These are phyloP conservation scores for Allodekkera sacchari DNA, from an alignment of 805 yeast species.

Conservation along the genomic window DNA sequence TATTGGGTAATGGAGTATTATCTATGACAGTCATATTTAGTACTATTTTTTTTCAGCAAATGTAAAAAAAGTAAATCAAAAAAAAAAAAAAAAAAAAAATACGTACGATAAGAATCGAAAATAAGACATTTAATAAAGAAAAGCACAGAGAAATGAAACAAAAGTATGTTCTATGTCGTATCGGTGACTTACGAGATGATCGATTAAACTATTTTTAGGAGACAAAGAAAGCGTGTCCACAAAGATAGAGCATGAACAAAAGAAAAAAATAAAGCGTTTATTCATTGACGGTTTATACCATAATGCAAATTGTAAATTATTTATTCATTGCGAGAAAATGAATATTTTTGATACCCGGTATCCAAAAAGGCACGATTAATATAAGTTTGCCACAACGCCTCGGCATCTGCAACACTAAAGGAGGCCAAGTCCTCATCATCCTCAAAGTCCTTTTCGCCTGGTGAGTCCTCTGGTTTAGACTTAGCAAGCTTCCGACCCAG, in stretches of 20 bases:
- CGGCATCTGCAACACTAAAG: slow-evolving; percentile 9
- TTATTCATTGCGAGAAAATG: slow-evolving; percentile 11
- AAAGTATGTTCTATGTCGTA: no score
- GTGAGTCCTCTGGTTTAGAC: slow-evolving; percentile 7
- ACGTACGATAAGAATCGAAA: no score
- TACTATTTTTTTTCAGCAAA: no score
- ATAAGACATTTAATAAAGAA: no score
- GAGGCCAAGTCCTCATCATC: slow-evolving; percentile 4
- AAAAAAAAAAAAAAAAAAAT: no score
- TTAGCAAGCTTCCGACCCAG: slow-evolving; percentile 46
- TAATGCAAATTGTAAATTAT: slow-evolving; percentile 1
- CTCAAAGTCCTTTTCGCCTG: slow-evolving; percentile 2
- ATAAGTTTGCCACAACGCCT: slow-evolving; percentile 49
- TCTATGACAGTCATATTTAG: no score
- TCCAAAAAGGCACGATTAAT: slow-evolving; percentile 54
- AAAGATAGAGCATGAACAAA: not conserved
- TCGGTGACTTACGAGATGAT: no score
- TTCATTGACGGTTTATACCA: not conserved
- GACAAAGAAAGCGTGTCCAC: not conserved
- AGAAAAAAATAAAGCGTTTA: not conserved
- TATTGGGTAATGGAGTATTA: no score
- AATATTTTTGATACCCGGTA: slow-evolving; percentile 53
- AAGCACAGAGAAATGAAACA: no score
- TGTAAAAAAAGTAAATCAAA: no score
- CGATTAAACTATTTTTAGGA: no score